Base-by-base conservation (phyloP, 2,329 filamentous ascomycete genomes). In the Trichoderma pleuroti region DNA sequence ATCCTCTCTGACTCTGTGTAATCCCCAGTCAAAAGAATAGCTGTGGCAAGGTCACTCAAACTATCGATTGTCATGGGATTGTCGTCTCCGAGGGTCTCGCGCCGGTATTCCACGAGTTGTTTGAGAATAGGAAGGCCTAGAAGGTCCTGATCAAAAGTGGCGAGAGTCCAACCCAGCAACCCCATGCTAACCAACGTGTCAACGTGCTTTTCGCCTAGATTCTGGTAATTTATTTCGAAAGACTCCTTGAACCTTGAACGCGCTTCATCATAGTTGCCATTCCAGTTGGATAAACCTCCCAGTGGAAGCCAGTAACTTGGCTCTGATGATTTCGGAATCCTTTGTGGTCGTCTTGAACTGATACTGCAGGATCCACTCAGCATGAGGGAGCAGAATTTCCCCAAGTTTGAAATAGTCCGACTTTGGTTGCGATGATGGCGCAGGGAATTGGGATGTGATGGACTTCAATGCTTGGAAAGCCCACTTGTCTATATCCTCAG, bases 311-410 rank as follows among this genome's bases (percentile, higher is more conserved):
- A 67, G 36, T n/a, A 71, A 42, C 18, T 24, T 71, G 7, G 69
- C 69, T 59, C 26, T 34, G 2, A 12, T n/a, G 14, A 71, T 12
- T 26, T 71, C 69, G 9, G 21, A 49, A 18, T 71, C 54, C 24
- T 68, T 24, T 24, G 16, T 49, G 5, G 39, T 6, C 9, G 56
- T 24, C 24, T 68, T 71, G 39, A 71, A 71, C 11, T 71, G 30
- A 42, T 71, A 52, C 18, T 61, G 69, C 18, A 71, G 69, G 12
- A 71, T 60, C n/a, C 67, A 39, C 42, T 71, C 69, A 18, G 63
- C 69, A 24, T 71, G 69, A n/a, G 69, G 69, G 1, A 71, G 63
- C 11, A 71, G 18, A 6, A 60, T 67, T 30, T 71, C 62, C 57
- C 54, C 42, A 30, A 68, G 26, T 36, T 12, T 52, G 5, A 71